Evolutionary conservation across 2,329 filamentous ascomycete species (phyloP), one percentile per base, ranked within the genome.

Genomic region (Botrytis hyacinthi): DNA sequence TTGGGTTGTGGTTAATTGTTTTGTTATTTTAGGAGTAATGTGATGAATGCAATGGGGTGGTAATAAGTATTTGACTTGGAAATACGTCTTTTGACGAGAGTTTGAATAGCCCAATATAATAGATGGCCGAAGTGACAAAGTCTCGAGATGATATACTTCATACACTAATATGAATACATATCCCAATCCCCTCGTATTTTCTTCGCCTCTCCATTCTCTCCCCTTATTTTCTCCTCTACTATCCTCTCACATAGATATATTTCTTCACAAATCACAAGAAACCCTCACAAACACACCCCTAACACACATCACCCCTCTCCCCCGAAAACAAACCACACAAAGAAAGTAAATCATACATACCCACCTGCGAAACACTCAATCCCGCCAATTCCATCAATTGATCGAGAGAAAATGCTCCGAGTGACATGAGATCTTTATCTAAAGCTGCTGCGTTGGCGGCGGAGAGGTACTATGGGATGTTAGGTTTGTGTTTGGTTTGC

Each of bases 341-440:
- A 70, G 75, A 22, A 35, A 32, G 16, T 51, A 66, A 40, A 29
- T 35, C 65, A 51, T 80, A 51, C 85, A 74, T 81, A 95, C 94
- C 90, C 69, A 92, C 94, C 86, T 98, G 94, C 20, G 95, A 95
- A 40, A 98, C 94, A 1, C 94, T 95, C 0, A 99, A 87, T 0
- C 96, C 96, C 61, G 96, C 96, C 12, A 99, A 85, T 81, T 98
- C 96, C 96, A 99, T 98, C 67, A 99, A 86, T 83, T 99, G 96
- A 81, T 98, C 96, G 72, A 99, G 88, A 18, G 94, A 97, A 84
- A 97, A 99, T 14, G 93, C 94, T 0, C 91, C 89, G 18, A 89
- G 88, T 80, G 90, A 93, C 95, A 99, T 98, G 75, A 99, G 90
- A 81, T 99, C 95, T 82, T 93, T 91, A 81, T 99, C 96, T 29